A percentile compares a stretch with the other conserved stretches of the same genome.
phyloP scores from a whole-genome alignment of 768 basidiomycete species.

The Daedalea quercina region DNA sequence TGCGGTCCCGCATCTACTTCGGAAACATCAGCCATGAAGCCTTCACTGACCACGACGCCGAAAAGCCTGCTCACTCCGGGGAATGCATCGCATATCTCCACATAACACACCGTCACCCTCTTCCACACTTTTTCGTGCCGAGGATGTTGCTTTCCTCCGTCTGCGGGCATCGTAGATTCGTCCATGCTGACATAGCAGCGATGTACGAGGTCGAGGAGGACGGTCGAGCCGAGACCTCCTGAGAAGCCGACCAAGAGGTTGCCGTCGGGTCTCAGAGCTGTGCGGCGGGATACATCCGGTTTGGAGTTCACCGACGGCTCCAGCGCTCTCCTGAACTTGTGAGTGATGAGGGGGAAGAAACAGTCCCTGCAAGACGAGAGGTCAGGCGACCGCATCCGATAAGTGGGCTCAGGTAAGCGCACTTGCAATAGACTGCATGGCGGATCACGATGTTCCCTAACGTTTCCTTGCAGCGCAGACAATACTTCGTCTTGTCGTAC shows the following conservation, averaged over 20 bases:
- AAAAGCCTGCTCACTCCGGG: constrained; percentile 42
- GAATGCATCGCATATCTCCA: constrained; percentile 59
- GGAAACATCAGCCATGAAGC: constrained; percentile 1
- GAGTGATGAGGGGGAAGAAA: constrained; percentile 53
- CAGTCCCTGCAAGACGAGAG: constrained; percentile 40
- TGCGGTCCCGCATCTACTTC: constrained; percentile 47
- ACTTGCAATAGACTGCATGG: constrained; percentile 86
- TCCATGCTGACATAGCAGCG: constrained; percentile 35
- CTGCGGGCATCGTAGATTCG: constrained; percentile 21
- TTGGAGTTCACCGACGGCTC: constrained; percentile 57
- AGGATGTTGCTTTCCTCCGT: constrained; percentile 64
- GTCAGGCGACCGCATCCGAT: background rate
- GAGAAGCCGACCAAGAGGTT: constrained; percentile 66
- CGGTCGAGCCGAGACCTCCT: constrained; percentile 73
- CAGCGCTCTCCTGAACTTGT: constrained; percentile 58
- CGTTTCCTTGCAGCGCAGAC: constrained; percentile 69
- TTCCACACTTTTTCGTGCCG: constrained; percentile 57
- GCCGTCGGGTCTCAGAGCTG: constrained; percentile 58
- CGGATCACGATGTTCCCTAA: constrained; percentile 65
- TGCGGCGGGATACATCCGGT: constrained; percentile 49
- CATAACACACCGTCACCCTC: constrained; percentile 57
- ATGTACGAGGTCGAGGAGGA: constrained; percentile 63
- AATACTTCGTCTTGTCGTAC: constrained; percentile 59
- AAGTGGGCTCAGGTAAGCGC: constrained; percentile 14
- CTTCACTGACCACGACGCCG: background rate